Conservation (phyloP, 805 yeast genomes). For the Metschnikowia cerradonensis region DNA sequence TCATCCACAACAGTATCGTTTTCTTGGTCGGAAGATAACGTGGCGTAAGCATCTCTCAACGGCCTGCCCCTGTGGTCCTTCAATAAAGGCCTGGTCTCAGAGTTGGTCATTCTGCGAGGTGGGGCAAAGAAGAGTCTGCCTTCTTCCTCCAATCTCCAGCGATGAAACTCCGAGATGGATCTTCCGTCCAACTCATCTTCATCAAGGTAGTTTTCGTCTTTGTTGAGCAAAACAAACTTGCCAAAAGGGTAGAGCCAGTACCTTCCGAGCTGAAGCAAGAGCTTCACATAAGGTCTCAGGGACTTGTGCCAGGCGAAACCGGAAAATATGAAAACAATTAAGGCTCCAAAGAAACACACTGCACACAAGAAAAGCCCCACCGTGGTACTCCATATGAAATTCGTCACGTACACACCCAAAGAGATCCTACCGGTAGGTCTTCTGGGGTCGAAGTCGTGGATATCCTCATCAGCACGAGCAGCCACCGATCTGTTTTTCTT, state of each 20-base stretch:
- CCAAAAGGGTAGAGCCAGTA: constrained; percentile 88
- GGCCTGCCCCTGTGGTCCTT: constrained; percentile 43
- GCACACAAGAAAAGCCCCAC: constrained; percentile 62
- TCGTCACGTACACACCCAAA: constrained; percentile 62
- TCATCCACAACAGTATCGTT: constrained; percentile 18
- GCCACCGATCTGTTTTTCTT: constrained; percentile 91
- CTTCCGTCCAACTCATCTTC: constrained; percentile 92
- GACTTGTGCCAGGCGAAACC: constrained; percentile 42
- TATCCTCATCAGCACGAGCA: constrained; percentile 85
- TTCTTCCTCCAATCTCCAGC: constrained; percentile 80
- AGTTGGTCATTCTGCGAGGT: constrained; percentile 38
- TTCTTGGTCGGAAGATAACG: constrained; percentile 21
- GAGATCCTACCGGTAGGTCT: constrained; percentile 48
- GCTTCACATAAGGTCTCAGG: constrained; percentile 58
- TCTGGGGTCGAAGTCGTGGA: constrained; percentile 63
- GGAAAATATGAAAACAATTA: constrained; percentile 41
- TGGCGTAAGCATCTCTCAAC: constrained; percentile 34
- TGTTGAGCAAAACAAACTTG: constrained; percentile 70
- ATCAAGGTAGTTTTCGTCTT: constrained; percentile 72
- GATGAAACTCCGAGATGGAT: constrained; percentile 74
- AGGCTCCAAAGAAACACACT: constrained; percentile 49
- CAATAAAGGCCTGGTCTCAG: constrained; percentile 35
- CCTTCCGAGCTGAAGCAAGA: constrained; percentile 58
- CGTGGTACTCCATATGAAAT: constrained; percentile 67
- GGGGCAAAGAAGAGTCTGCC: constrained; percentile 81